Conservation (phyloP, 129 eudicot species). For the Flaveria ramosissima region DNA sequence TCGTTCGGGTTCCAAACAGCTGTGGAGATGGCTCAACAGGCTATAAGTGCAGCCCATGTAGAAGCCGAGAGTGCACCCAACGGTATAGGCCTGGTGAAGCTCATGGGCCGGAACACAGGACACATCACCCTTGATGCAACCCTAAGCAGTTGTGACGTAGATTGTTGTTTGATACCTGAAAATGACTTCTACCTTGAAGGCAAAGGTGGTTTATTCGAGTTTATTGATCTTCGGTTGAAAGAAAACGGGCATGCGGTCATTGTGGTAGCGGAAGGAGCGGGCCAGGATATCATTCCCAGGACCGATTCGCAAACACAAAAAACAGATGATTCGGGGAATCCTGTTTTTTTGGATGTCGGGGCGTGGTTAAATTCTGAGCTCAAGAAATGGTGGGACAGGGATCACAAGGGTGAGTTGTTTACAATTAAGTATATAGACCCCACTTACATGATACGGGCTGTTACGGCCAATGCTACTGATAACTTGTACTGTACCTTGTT, state of each 20-base stretch:
- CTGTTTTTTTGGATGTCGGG: slow-evolving; percentile 68
- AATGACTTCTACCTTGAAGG: slow-evolving; percentile 69
- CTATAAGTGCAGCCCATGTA: slow-evolving; percentile 76
- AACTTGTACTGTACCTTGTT: slow-evolving; percentile 73
- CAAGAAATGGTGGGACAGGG: slow-evolving; percentile 77
- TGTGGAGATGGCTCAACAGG: slow-evolving; percentile 84
- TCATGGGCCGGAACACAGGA: slow-evolving; percentile 88
- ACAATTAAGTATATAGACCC: slow-evolving; percentile 81
- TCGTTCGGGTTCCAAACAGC: slow-evolving; percentile 95
- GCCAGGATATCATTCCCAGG: slow-evolving; percentile 65
- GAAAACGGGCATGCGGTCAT: slow-evolving; percentile 70
- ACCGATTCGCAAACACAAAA: slow-evolving; percentile 43
- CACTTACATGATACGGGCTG: slow-evolving; percentile 78
- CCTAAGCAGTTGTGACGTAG: slow-evolving; percentile 81
- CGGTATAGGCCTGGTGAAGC: slow-evolving; percentile 77
- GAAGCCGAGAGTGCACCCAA: slow-evolving; percentile 88
- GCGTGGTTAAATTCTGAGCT: slow-evolving; percentile 72
- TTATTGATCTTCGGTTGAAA: slow-evolving; percentile 45
- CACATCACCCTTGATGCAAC: slow-evolving; percentile 84
- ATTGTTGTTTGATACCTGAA: slow-evolving; percentile 82
- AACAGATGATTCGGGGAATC: slow-evolving; percentile 80
- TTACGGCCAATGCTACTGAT: slow-evolving; percentile 78
- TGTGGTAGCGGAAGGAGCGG: slow-evolving; percentile 93
- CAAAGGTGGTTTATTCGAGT: slow-evolving; percentile 76
- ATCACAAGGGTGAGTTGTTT: slow-evolving; percentile 55